Evolutionary conservation across 1,139 yeast genomes (phyloP).

Genomic region (Zygosaccharomyces sapae): DNA sequence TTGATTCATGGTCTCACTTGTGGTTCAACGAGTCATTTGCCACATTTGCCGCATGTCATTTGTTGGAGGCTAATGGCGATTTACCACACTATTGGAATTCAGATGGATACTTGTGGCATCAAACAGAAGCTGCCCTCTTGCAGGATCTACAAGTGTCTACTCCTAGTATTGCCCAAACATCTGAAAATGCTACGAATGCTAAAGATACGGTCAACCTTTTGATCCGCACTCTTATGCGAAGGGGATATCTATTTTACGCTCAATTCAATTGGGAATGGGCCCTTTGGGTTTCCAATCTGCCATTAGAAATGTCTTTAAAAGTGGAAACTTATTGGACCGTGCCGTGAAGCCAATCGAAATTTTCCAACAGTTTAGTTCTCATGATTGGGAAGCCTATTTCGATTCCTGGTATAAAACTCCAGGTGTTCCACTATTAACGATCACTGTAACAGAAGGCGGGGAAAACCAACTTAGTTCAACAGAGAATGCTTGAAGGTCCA

Average conservation of each 20-base stretch:
- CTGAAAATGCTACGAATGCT: conserved; percentile 36
- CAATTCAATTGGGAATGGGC: conserved; percentile 48
- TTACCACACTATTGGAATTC: conserved; percentile 26
- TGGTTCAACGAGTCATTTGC: conserved; percentile 79
- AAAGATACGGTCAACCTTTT: conserved; percentile 44
- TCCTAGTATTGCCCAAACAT: conserved; percentile 30
- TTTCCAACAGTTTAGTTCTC: conserved; percentile 39
- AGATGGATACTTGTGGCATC: conserved; percentile 32
- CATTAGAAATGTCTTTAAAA: conserved; percentile 43
- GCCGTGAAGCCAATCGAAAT: conserved; percentile 53
- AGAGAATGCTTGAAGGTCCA: conserved; percentile 40
- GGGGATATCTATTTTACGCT: conserved; percentile 58
- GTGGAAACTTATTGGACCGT: conserved; percentile 33
- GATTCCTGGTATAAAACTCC: conserved; percentile 58
- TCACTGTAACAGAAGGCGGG: conserved; percentile 36
- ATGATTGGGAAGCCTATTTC: conserved; percentile 43
- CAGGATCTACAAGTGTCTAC: conserved; percentile 41
- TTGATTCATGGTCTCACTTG: conserved; percentile 60
- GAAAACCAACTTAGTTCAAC: conserved; percentile 46
- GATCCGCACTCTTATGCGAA: conserved; percentile 56
- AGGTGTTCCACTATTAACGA: conserved; percentile 55
- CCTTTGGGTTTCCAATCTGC: conserved; percentile 38
- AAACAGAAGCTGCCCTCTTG: conserved; percentile 42
- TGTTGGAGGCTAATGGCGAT: conserved; percentile 38
- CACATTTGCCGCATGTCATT: conserved; percentile 56